Conservation (phyloP, 306 rosid genomes). For the Quercus engelmannii region DNA sequence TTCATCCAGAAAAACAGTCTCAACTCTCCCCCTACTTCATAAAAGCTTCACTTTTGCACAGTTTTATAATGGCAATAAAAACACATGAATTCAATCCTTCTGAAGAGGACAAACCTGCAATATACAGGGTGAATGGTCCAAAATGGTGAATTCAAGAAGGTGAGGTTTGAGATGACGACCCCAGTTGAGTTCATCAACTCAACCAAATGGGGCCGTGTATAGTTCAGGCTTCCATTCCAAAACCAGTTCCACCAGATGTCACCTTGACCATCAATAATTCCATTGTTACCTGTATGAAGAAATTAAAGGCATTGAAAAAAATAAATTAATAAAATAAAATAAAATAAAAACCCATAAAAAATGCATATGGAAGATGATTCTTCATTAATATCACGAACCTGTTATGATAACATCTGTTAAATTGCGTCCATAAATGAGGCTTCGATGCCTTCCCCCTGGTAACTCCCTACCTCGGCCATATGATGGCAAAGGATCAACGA, state of each 20-base stretch:
- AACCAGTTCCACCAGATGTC: constrained; percentile 73
- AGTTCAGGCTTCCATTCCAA: constrained; percentile 53
- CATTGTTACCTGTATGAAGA: constrained; percentile 59
- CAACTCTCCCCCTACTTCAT: constrained; percentile 45
- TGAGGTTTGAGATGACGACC: constrained; percentile 67
- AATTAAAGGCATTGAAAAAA: constrained; percentile 25
- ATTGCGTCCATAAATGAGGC: constrained; percentile 69
- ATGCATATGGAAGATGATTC: background rate
- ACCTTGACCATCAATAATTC: constrained; percentile 75
- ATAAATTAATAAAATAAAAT: background rate
- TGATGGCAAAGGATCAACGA: constrained; percentile 76
- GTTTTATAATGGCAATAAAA: constrained; percentile 31
- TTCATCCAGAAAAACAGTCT: constrained; percentile 54
- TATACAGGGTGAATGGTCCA: constrained; percentile 83
- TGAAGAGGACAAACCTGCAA: constrained; percentile 64
- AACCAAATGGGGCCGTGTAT: constrained; percentile 79
- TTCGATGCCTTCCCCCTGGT: constrained; percentile 72
- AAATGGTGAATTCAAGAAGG: constrained; percentile 73
- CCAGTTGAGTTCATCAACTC: constrained; percentile 70
- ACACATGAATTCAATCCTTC: constrained; percentile 22
- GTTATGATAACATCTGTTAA: constrained; percentile 78
- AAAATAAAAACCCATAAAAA: background rate
- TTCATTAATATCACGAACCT: constrained; percentile 41
- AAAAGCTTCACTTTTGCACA: constrained; percentile 39
- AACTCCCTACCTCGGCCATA: constrained; percentile 93